Evolutionary conservation across 2,329 filamentous ascomycete genomes (phyloP).

Genomic region (Stenocarpella maydis): DNA sequence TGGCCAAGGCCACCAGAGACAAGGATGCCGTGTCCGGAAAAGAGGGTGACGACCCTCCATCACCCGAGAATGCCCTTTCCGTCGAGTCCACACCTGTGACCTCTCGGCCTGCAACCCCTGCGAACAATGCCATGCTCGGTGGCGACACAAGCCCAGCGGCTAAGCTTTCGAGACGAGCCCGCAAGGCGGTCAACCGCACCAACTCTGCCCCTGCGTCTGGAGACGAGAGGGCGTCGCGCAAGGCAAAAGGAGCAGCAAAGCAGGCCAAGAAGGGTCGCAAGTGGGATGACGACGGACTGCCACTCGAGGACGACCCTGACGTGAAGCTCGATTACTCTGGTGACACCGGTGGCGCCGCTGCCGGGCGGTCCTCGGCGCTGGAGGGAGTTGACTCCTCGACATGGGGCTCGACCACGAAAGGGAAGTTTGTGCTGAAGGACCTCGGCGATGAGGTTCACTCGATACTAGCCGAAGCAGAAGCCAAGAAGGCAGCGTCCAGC

Average conservation of each 20-base stretch:
- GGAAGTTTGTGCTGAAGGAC: constrained; percentile 93
- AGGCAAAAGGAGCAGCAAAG: constrained; percentile 63
- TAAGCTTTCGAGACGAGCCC: constrained; percentile 82
- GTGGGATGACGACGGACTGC: constrained; percentile 90
- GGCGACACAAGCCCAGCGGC: constrained; percentile 68
- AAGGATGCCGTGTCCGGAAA: constrained; percentile 47
- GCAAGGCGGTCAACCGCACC: constrained; percentile 72
- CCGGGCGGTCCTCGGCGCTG: constrained; percentile 65
- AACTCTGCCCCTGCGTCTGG: constrained; percentile 79
- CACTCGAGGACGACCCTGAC: constrained; percentile 83
- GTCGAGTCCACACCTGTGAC: constrained; percentile 75
- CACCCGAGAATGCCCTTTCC: constrained; percentile 53
- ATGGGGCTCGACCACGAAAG: constrained; percentile 89
- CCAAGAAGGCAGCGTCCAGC: constrained; percentile 59
- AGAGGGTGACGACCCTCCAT: constrained; percentile 50
- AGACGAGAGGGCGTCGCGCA: constrained; percentile 74
- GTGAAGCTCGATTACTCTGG: constrained; percentile 91
- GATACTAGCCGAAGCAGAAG: constrained; percentile 84
- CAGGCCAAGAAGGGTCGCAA: constrained; percentile 83
- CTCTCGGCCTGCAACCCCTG: constrained; percentile 82
- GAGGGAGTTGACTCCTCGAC: constrained; percentile 80
- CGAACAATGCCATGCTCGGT: constrained; percentile 75
- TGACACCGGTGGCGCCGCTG: constrained; percentile 60
- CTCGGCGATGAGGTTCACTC: constrained; percentile 91
- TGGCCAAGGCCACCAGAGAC: constrained; percentile 41